Conservation (phyloP, 768 basidiomycete species). For the Exidia glandulosa region DNA sequence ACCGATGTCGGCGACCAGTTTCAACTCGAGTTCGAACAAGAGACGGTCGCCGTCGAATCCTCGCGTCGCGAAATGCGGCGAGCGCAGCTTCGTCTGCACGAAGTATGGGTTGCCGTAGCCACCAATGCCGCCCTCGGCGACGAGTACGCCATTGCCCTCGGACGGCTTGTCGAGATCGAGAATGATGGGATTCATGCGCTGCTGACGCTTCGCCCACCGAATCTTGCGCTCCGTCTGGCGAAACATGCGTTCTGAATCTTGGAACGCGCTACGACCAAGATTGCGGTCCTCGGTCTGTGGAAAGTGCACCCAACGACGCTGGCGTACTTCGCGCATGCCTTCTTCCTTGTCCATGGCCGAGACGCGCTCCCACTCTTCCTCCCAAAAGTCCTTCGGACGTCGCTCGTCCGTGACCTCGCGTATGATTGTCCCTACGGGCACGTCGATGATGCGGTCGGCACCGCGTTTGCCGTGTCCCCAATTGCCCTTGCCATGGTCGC, state of each 20-base stretch:
- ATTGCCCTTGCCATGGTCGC: constrained; percentile 67
- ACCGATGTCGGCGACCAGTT: constrained; percentile 89
- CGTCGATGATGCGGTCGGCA: constrained; percentile 59
- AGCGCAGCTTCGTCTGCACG: constrained; percentile 48
- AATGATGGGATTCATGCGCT: constrained; percentile 32
- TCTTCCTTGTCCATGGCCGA: constrained; percentile 31
- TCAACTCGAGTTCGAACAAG: constrained; percentile 83
- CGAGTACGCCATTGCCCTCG: constrained; percentile 23
- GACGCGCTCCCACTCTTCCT: constrained; percentile 42
- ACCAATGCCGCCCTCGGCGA: constrained; percentile 68
- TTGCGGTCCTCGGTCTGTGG: constrained; percentile 56
- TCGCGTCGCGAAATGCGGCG: constrained; percentile 79
- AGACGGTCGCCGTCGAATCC: constrained; percentile 67
- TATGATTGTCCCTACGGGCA: constrained; percentile 87
- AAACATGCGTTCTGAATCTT: constrained; percentile 53
- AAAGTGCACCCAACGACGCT: constrained; percentile 71
- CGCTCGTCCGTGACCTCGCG: constrained; percentile 57
- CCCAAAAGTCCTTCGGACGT: constrained; percentile 57
- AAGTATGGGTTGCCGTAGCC: constrained; percentile 90
- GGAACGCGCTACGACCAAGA: constrained; percentile 50
- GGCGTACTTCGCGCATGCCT: constrained; percentile 45
- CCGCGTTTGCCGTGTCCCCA: constrained; percentile 80
- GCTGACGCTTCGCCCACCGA: constrained; percentile 34
- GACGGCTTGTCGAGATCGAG: constrained; percentile 54
- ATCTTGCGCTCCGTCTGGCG: constrained; percentile 53